Evolutionary conservation across 306 rosid genomes (phyloP).

Genomic region (Cucumis cinereus): DNA sequence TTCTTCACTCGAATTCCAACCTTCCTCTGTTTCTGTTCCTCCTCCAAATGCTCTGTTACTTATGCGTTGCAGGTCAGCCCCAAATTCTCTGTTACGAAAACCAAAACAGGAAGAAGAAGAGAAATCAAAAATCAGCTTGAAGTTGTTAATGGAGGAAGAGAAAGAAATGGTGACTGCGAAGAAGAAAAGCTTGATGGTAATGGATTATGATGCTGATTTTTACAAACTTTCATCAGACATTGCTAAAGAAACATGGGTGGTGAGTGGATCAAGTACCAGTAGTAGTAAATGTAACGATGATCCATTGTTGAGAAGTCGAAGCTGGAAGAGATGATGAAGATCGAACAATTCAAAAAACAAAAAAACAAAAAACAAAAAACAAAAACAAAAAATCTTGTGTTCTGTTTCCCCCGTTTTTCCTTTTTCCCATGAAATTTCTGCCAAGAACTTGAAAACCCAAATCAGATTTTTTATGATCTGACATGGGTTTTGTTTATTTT

Average conservation of each 20-base stretch:
- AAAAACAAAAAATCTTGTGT: neutral
- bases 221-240: conserved; percentile 60
- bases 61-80: conserved; percentile 93
- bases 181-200: conserved; percentile 36
- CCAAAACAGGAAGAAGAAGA: conserved; percentile 22
- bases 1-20: neutral
- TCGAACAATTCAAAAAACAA: neutral
- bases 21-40: conserved; percentile 22
- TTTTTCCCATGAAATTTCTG: neutral
- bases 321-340: conserved; percentile 56
- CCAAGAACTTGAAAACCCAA: neutral
- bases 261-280: conserved; percentile 31
- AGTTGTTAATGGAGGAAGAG: conserved; percentile 68
- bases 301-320: conserved; percentile 51
- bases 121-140: conserved; percentile 30
- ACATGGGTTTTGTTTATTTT: neutral
- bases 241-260: conserved; percentile 83
- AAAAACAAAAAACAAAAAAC: too few relatives aligned
- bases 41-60: conserved; percentile 80
- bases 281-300: conserved; percentile 10
- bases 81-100: conserved; percentile 20
- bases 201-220: conserved; percentile 38
- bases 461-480: neutral
- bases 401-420: neutral
- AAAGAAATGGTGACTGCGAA: conserved; percentile 11